These are phyloP conservation scores for Rhipidocladum racemiflorum DNA, from an alignment of 176 grass and related monocot genomes.

Conservation along the genomic window DNA sequence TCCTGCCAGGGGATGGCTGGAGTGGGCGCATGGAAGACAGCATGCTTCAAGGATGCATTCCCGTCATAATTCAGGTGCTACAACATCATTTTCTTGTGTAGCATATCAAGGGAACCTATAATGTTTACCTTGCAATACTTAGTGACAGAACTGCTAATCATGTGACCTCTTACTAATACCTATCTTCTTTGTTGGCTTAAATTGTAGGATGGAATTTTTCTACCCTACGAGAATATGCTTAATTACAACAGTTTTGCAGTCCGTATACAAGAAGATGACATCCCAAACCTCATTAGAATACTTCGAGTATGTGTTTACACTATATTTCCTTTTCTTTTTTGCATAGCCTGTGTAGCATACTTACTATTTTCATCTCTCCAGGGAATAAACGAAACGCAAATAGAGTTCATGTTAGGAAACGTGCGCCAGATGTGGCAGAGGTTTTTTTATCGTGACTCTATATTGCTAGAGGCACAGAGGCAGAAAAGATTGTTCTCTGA, in stretches of 20 bases:
- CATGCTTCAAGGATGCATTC: constrained; percentile 88
- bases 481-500: constrained; percentile 62
- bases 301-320: constrained; percentile 46
- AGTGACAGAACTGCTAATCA: neutral
- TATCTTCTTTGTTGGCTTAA: constrained; percentile 22
- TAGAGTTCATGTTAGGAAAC: constrained; percentile 90
- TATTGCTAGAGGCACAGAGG: constrained; percentile 79
- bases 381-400: constrained; percentile 70
- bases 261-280: constrained; percentile 82
- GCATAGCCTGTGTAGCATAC: neutral
- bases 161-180: neutral
- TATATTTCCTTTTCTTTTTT: neutral
- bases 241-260: constrained; percentile 86
- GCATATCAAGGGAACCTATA: neutral
- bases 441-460: constrained; percentile 81
- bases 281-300: constrained; percentile 65
- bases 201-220: constrained; percentile 85
- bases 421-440: constrained; percentile 79
- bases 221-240: constrained; percentile 88
- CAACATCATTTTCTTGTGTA: constrained; percentile 10
- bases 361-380: constrained; percentile 33
- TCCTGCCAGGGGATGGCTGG: constrained; percentile 95
- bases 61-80: constrained; percentile 93
- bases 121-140: constrained; percentile 13
- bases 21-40: constrained; percentile 95